Conservation (phyloP, 2,329 filamentous ascomycete species). For the Talaromyces sp. region DNA sequence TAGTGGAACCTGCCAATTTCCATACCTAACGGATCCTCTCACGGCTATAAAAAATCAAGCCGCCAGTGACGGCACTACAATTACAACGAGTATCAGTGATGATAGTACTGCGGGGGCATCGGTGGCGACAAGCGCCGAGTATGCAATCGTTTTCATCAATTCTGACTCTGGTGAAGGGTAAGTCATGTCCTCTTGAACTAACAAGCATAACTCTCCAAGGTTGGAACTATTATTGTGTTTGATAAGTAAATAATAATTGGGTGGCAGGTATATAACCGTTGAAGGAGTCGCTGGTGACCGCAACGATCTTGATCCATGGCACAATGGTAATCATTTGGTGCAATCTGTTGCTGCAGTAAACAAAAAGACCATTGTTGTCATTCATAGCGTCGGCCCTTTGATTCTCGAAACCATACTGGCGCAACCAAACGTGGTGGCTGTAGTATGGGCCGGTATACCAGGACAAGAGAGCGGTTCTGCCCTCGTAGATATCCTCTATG, state of each 20-base stretch:
- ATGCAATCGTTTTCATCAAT: slow-evolving; percentile 12
- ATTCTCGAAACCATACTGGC: slow-evolving; percentile 61
- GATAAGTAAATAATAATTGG: slow-evolving; percentile 44
- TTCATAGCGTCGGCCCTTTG: slow-evolving; percentile 71
- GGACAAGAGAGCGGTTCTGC: slow-evolving; percentile 80
- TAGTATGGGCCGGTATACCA: slow-evolving; percentile 74
- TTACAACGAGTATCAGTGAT: slow-evolving; percentile 38
- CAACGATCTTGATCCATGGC: slow-evolving; percentile 8
- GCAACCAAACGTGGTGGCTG: slow-evolving; percentile 74
- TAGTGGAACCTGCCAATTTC: slow-evolving; percentile 78
- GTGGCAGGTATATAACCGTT: slow-evolving; percentile 63
- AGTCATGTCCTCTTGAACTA: slow-evolving; percentile 53
- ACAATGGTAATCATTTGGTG: slow-evolving; percentile 1
- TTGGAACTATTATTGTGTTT: too few species aligned
- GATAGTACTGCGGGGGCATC: background rate
- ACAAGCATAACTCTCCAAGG: too few species aligned
- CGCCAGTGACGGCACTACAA: slow-evolving; percentile 18
- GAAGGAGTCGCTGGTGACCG: slow-evolving; percentile 25
- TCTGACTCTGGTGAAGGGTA: slow-evolving; percentile 53
- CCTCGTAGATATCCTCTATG: slow-evolving; percentile 77
- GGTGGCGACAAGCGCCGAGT: background rate
- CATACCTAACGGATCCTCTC: slow-evolving; percentile 27
- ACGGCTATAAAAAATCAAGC: slow-evolving; percentile 14
- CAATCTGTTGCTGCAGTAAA: slow-evolving; percentile 59
- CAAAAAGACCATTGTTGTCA: slow-evolving; percentile 78